Evolutionary conservation across 164 flowering plant species (phyloP).

Genomic region (Annona cherimola): DNA sequence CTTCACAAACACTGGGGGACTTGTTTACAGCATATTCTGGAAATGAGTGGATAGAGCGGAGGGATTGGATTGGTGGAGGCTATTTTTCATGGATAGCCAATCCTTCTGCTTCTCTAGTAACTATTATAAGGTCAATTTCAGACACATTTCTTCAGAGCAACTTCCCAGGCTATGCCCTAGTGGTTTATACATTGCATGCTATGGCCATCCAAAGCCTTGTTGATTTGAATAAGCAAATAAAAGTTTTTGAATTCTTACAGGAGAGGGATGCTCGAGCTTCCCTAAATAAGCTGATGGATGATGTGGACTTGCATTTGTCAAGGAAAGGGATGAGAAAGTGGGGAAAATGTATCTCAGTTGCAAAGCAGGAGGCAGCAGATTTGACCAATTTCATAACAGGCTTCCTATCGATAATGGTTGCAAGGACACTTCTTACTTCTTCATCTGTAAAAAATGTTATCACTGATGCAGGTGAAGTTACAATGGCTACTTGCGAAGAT

Average conservation of each 20-base stretch:
- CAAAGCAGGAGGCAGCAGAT: constrained; percentile 56
- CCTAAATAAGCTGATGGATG: constrained; percentile 27
- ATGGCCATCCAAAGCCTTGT: constrained; percentile 82
- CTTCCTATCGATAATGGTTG: constrained; percentile 22
- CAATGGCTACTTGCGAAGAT: constrained; percentile 13
- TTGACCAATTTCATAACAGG: constrained; percentile 51
- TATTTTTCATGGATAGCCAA: constrained; percentile 70
- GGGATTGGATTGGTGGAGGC: constrained; percentile 43
- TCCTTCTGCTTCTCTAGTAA: constrained; percentile 53
- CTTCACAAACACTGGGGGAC: constrained; percentile 56
- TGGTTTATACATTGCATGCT: constrained; percentile 50
- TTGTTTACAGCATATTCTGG: constrained; percentile 44
- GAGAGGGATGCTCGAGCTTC: constrained; percentile 24
- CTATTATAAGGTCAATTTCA: constrained; percentile 35
- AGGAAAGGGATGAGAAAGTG: constrained; percentile 33
- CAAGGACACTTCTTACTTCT: constrained; percentile 17
- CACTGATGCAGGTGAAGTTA: constrained; percentile 10
- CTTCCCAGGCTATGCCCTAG: constrained; percentile 27
- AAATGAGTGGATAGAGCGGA: constrained; percentile 48
- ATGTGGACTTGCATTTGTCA: constrained; percentile 16
- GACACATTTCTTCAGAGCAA: constrained; percentile 30
- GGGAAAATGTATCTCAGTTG: constrained; percentile 23
- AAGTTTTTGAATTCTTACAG: constrained; percentile 46
- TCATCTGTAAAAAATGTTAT: constrained; percentile 2
- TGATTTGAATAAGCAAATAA: constrained; percentile 68